Evolutionary conservation across 2,329 filamentous ascomycete genomes (phyloP).

Genomic region (Sclerotinia spermophila): DNA sequence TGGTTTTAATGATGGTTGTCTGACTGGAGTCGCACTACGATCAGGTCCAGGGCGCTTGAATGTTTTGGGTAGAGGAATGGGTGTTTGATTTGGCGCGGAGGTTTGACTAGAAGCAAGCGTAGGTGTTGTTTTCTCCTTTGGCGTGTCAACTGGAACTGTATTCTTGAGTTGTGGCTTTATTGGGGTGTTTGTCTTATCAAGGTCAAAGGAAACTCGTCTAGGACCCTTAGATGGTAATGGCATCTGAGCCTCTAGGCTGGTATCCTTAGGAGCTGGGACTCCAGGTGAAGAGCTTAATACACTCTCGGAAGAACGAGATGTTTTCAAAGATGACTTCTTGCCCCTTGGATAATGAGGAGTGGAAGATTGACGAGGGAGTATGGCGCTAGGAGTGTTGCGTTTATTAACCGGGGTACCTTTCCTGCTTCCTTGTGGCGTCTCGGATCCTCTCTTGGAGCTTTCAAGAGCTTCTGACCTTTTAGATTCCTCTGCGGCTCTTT

Average conservation of each 20-base stretch:
- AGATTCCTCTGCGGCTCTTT: constrained; percentile 11
- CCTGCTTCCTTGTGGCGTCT: constrained; percentile 1
- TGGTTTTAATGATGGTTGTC: background rate
- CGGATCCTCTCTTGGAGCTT: background rate
- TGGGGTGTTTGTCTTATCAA: constrained; percentile 21
- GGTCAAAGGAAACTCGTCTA: constrained; percentile 25
- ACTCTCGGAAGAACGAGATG: constrained; percentile 24
- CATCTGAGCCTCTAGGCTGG: constrained; percentile 28
- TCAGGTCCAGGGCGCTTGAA: constrained; percentile 16
- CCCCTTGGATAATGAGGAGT: constrained; percentile 31
- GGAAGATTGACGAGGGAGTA: constrained; percentile 26
- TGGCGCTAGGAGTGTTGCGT: constrained; percentile 17
- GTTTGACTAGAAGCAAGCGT: background rate
- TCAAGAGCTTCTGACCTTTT: background rate
- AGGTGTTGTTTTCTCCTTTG: background rate
- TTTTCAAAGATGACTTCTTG: constrained; percentile 30
- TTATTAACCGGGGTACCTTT: constrained; percentile 18
- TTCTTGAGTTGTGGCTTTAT: constrained; percentile 7
- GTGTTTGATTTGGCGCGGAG: constrained; percentile 8
- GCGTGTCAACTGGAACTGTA: background rate
- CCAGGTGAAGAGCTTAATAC: constrained; percentile 28
- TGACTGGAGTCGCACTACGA: constrained; percentile 2
- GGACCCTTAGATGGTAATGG: constrained; percentile 23
- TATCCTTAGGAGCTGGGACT: constrained; percentile 19
- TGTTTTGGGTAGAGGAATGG: constrained; percentile 13